Conservation (phyloP, 2,329 filamentous ascomycete species). For the Sporothrix luriei region DNA sequence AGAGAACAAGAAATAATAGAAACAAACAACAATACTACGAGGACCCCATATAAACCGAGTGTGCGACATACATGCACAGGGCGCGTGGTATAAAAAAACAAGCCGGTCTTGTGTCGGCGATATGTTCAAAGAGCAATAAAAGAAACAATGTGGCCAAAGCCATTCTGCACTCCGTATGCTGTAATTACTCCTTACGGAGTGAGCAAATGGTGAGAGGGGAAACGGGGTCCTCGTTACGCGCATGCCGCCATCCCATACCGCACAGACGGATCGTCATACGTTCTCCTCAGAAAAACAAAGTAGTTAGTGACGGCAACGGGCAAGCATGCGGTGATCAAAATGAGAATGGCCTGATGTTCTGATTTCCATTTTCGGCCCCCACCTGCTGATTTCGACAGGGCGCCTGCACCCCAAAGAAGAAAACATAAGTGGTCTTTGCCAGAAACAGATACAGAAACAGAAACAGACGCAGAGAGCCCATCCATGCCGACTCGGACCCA, state of each 20-base stretch:
- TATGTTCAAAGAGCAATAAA: neutral
- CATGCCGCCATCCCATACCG: neutral
- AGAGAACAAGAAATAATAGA: too few species aligned
- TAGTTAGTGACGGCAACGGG: too few species aligned
- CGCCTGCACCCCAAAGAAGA: neutral
- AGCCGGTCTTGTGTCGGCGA: neutral
- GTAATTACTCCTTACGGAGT: too few species aligned
- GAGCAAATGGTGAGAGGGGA: too few species aligned
- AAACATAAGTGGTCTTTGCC: neutral
- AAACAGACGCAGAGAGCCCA: neutral
- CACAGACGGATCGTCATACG: too few species aligned
- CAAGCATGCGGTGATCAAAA: too few species aligned
- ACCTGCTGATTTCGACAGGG: neutral
- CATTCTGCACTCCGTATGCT: neutral
- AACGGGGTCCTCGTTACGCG: neutral
- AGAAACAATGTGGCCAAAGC: constrained; percentile 9
- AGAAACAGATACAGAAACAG: neutral
- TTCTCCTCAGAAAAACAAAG: too few species aligned
- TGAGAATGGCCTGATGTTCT: neutral
- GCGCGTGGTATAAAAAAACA: neutral
- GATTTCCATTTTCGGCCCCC: neutral
- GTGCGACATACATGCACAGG: neutral
- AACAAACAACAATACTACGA: too few species aligned
- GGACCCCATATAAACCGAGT: neutral
- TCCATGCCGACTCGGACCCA: neutral